Percentiles rank a stretch among this genome's conserved stretches.
Conservation (phyloP, 805 yeast genomes). For the Blastobotrys mokoenaii region DNA sequence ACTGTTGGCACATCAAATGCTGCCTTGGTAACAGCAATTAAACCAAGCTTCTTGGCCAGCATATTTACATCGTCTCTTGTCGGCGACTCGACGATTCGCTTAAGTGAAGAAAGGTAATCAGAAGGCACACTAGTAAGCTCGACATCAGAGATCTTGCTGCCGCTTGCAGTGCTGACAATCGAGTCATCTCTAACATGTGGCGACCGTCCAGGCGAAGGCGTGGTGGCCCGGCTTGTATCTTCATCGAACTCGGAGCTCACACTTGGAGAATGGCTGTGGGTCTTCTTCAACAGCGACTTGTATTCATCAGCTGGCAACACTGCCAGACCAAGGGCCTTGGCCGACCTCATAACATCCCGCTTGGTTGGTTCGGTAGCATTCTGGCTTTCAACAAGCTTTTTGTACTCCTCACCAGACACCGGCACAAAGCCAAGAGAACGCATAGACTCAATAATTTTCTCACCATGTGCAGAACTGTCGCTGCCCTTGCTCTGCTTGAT, state of each 20-base stretch:
- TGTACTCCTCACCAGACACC: slow-evolving; percentile 30
- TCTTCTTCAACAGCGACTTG: slow-evolving; percentile 26
- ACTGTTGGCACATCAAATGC: too few relatives aligned
- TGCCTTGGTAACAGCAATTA: slow-evolving; percentile 12
- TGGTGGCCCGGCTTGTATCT: background rate
- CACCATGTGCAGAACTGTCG: slow-evolving; percentile 15
- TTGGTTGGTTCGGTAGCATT: slow-evolving; percentile 27
- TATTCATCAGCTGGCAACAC: slow-evolving; percentile 40
- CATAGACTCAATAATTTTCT: slow-evolving; percentile 24
- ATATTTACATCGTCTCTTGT: slow-evolving; percentile 20
- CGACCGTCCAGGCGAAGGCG: background rate
- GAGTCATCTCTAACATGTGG: too few relatives aligned
- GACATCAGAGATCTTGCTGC: slow-evolving; percentile 5
- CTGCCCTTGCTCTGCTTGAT: slow-evolving; percentile 18
- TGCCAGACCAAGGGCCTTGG: slow-evolving; percentile 36
- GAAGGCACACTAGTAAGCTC: slow-evolving; percentile 25
- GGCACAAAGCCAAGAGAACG: slow-evolving; percentile 28
- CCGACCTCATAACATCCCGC: slow-evolving; percentile 28
- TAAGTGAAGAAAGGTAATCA: slow-evolving; percentile 23
- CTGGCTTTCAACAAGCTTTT: slow-evolving; percentile 24
- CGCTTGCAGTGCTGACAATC: background rate
- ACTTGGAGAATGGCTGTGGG: background rate
- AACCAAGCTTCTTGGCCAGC: slow-evolving; percentile 22
- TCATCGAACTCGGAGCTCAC: slow-evolving; percentile 2
- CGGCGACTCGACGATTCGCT: slow-evolving; percentile 26